Evolutionary conservation across 768 basidiomycete genomes (phyloP).

Genomic region (Lactarius quietus): DNA sequence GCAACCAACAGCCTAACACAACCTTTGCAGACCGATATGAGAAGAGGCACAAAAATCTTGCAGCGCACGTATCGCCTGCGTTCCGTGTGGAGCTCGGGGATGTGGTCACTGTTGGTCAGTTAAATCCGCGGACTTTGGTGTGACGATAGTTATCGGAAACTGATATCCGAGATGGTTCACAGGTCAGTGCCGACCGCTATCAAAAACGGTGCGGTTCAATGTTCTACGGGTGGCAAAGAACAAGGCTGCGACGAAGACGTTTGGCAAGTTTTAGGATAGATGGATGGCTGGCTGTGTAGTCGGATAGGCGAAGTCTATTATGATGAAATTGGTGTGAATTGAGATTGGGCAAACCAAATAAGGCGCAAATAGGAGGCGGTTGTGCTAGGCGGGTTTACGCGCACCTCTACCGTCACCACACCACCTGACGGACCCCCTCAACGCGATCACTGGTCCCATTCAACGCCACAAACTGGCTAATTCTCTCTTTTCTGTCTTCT

Average conservation of each 20-base stretch:
- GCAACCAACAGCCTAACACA: background rate
- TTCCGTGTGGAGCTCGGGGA: slow-evolving; percentile 98
- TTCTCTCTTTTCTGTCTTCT: slow-evolving; percentile 71
- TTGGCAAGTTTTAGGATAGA: slow-evolving; percentile 81
- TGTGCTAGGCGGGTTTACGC: background rate
- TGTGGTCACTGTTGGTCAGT: slow-evolving; percentile 89
- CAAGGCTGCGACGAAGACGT: slow-evolving; percentile 88
- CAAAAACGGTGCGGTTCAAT: slow-evolving; percentile 99
- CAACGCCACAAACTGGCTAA: slow-evolving; percentile 68
- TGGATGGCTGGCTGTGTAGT: slow-evolving; percentile 18
- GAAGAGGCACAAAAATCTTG: slow-evolving; percentile 98
- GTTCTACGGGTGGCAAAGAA: slow-evolving; percentile 92
- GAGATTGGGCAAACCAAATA: too few species aligned
- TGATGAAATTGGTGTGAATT: background rate
- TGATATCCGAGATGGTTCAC: slow-evolving; percentile 15
- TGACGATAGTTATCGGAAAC: background rate
- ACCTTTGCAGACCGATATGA: slow-evolving; percentile 87
- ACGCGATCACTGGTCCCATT: slow-evolving; percentile 8
- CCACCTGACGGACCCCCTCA: slow-evolving; percentile 8
- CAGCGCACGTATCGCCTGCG: slow-evolving; percentile 94
- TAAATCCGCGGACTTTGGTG: background rate
- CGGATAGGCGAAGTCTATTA: slow-evolving; percentile 29
- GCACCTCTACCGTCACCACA: slow-evolving; percentile 12
- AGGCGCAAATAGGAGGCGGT: slow-evolving; percentile 20
- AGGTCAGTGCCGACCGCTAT: slow-evolving; percentile 99